Conservation (phyloP, 768 basidiomycete species). For the Leucogyrophana mollusca region DNA sequence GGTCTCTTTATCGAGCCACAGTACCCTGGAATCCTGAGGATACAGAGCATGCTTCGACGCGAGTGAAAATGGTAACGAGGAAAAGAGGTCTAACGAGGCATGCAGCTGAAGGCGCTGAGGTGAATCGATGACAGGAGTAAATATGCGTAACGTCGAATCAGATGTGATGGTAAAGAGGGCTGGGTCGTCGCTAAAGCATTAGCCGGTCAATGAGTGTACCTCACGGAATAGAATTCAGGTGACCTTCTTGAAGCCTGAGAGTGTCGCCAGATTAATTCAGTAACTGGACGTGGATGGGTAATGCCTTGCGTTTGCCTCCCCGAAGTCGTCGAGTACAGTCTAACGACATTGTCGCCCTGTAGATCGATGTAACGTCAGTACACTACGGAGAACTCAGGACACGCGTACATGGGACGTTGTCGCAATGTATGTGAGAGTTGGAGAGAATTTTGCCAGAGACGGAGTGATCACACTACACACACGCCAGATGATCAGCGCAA, state of each 20-base stretch:
- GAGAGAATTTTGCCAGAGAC: slow-evolving; percentile 62
- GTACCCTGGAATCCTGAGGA: slow-evolving; percentile 47
- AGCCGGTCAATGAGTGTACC: slow-evolving; percentile 1
- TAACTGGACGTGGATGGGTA: slow-evolving; percentile 70
- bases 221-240: slow-evolving; percentile 24
- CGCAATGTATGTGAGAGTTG: slow-evolving; percentile 73
- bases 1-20: slow-evolving; percentile 68
- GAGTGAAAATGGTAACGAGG: slow-evolving; percentile 49
- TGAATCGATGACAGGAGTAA: slow-evolving; percentile 83
- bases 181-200: slow-evolving; percentile 58
- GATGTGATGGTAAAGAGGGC: slow-evolving; percentile 83
- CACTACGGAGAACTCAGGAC: slow-evolving; percentile 7
- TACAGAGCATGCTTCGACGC: slow-evolving; percentile 23
- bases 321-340: slow-evolving; percentile 71
- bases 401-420: slow-evolving; percentile 54
- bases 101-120: slow-evolving; percentile 85
- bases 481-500: slow-evolving; percentile 8
- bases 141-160: slow-evolving; percentile 81
- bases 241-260: slow-evolving; percentile 66
- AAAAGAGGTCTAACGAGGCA: slow-evolving; percentile 68
- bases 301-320: slow-evolving; percentile 67
- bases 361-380: slow-evolving; percentile 6
- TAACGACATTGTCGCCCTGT: slow-evolving; percentile 58
- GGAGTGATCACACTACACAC: slow-evolving; percentile 45
- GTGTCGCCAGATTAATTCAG: slow-evolving; percentile 70